Evolutionary conservation across 768 basidiomycete species (phyloP).

Genomic region (Sporobolomyces pararoseus): DNA sequence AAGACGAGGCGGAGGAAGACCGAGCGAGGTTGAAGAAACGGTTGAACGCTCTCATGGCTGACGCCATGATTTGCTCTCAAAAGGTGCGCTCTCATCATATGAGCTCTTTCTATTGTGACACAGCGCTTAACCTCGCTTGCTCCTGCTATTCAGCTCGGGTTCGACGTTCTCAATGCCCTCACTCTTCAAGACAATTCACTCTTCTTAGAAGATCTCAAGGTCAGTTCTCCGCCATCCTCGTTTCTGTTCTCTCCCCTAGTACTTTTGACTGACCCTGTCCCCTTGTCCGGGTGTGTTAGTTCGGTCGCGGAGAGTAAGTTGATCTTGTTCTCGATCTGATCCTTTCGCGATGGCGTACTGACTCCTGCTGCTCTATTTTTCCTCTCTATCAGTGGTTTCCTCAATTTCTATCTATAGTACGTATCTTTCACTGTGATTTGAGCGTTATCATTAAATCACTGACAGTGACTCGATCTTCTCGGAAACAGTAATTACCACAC

Average conservation of each 20-base stretch:
- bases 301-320: conserved; percentile 30
- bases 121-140: no score
- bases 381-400: conserved; percentile 61
- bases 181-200: conserved; percentile 89
- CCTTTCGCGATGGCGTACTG: not conserved
- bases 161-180: conserved; percentile 94
- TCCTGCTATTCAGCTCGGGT: conserved; percentile 58
- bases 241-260: not conserved
- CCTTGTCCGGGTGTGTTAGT: conserved; percentile 17
- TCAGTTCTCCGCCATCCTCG: not conserved
- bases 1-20: conserved; percentile 59
- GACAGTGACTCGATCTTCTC: conserved; percentile 43
- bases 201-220: conserved; percentile 67
- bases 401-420: conserved; percentile 58
- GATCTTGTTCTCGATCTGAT: no score
- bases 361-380: not conserved
- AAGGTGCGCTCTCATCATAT: conserved; percentile 51
- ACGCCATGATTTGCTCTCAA: conserved; percentile 75
- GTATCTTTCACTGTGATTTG: no score
- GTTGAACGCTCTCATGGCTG: conserved; percentile 66
- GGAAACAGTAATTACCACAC: conserved; percentile 93
- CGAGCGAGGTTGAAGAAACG: conserved; percentile 64
- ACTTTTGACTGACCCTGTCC: not conserved
- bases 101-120: no score
- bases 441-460: no score